These are phyloP conservation scores for Liriodendron chinense DNA, from an alignment of 164 flowering plant species.

Conservation along the genomic window DNA sequence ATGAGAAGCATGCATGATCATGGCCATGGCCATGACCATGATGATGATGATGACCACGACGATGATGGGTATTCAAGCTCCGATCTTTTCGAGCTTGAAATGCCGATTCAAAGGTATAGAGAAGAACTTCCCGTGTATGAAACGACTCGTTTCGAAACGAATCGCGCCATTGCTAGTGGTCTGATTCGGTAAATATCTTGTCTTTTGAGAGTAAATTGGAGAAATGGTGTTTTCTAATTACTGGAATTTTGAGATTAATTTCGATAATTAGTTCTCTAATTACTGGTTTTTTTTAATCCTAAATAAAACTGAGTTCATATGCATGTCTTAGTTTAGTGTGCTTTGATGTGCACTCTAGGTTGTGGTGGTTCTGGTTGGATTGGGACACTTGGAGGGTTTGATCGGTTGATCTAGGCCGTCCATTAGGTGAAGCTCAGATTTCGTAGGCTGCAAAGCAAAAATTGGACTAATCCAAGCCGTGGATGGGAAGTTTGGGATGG, in stretches of 20 bases:
- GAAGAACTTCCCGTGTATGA: slow-evolving; percentile 93
- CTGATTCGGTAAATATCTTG: slow-evolving; percentile 39
- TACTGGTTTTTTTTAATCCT: too few relatives aligned
- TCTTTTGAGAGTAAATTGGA: not conserved
- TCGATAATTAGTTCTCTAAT: not conserved
- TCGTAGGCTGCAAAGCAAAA: too few relatives aligned
- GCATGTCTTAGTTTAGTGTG: too few relatives aligned
- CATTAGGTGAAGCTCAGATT: too few relatives aligned
- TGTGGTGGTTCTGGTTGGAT: too few relatives aligned
- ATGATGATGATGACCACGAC: slow-evolving; percentile 48
- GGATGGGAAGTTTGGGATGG: too few relatives aligned
- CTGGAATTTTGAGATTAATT: not conserved
- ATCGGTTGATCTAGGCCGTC: too few relatives aligned
- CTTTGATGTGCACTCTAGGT: too few relatives aligned
- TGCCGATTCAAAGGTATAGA: slow-evolving; percentile 55
- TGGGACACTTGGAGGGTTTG: too few relatives aligned
- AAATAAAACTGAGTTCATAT: too few relatives aligned
- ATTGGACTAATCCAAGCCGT: too few relatives aligned
- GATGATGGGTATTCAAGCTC: slow-evolving; percentile 81
- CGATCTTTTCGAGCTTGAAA: slow-evolving; percentile 87
- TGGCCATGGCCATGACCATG: slow-evolving; percentile 4
- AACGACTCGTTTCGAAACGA: slow-evolving; percentile 67
- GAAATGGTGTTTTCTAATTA: not conserved
- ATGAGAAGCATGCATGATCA: slow-evolving; percentile 18
- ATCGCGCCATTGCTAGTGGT: slow-evolving; percentile 67